Base-by-base conservation (phyloP, 192 early-diverging fungal genomes). In the Dissophora globulifera region DNA sequence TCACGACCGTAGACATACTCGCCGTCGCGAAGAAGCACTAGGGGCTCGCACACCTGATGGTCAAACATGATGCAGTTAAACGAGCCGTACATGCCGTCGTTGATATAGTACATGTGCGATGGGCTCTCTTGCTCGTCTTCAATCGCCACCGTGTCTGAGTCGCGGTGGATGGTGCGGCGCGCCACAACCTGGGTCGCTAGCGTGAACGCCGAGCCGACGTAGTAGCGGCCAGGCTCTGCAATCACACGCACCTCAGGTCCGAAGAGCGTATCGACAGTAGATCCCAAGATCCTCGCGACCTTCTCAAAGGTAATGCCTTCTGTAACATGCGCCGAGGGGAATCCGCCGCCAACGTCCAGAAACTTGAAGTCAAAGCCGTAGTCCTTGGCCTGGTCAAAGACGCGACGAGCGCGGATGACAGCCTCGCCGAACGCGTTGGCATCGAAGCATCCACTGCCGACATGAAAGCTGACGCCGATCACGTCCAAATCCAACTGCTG, bases 21-120 rank as follows among this genome's bases (percentile, higher is more conserved):
- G 1, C 68, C 79, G 25, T 71, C 69, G 31, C 82, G 72, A 45
- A 80, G 66, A 27, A 97, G 86, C 48, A 93, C 87, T 23, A 88
- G 72, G 29, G 96, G 91, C 31, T 79, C 55, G 25, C 93, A 91
- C 27, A 85, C 64, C 62, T 90, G 90, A 80, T 99, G 96, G 83
- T 99, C 98, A 84, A 97, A 99, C 58, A 95, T 90, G 84, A 98
- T 91, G 83, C 96, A 96, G 87, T 99, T 99, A 87, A 99, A 98
- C 78, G 90, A 90, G 50, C 94, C 96, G 76, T 99, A 99, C 84
- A 97, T 91, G 48, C 98, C 98, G 69, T 99, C 98, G 79, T 99
- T 99, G 80, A 99, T 91, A 83, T 99, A 99, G 84, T 99, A 76
- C 72, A 76, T 76, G 42, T 76, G 72, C 25, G 72, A 52, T 6